phyloP scores from a whole-genome alignment of 768 basidiomycete genomes.

The Tulasnella sp. region DNA sequence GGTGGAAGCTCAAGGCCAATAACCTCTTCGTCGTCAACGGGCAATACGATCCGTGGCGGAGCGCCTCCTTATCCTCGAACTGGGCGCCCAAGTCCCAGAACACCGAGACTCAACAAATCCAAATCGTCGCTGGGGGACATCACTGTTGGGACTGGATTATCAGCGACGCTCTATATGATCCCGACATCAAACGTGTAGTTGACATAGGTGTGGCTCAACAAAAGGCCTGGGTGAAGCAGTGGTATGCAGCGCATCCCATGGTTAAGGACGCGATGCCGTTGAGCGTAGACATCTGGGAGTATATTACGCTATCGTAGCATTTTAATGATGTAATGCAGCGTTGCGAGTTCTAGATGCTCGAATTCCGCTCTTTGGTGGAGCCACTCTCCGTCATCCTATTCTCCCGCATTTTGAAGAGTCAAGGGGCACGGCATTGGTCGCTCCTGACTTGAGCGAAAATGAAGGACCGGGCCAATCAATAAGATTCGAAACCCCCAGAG shows the following conservation, averaged over 20 bases:
- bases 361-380: too few species aligned
- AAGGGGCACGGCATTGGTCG: too few species aligned
- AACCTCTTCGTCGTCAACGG: slow-evolving; percentile 12
- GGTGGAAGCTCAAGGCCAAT: slow-evolving; percentile 14
- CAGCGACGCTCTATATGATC: neutral
- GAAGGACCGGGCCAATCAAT: too few species aligned
- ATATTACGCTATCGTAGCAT: too few species aligned
- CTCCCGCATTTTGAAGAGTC: too few species aligned
- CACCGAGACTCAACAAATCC: neutral
- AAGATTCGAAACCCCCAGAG: too few species aligned
- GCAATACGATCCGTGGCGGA: slow-evolving; percentile 16
- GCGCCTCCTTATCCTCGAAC: slow-evolving; percentile 9
- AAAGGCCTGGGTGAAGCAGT: neutral
- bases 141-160: slow-evolving; percentile 13
- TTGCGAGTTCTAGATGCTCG: too few species aligned
- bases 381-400: too few species aligned
- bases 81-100: neutral
- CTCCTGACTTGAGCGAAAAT: too few species aligned
- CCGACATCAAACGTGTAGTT: neutral
- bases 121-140: neutral
- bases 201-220: neutral
- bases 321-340: too few species aligned
- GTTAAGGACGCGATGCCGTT: neutral
- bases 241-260: slow-evolving; percentile 6
- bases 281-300: too few species aligned